Evolutionary conservation across 2,329 filamentous ascomycete species (phyloP).

Genomic region (Cladophialophora bantiana): DNA sequence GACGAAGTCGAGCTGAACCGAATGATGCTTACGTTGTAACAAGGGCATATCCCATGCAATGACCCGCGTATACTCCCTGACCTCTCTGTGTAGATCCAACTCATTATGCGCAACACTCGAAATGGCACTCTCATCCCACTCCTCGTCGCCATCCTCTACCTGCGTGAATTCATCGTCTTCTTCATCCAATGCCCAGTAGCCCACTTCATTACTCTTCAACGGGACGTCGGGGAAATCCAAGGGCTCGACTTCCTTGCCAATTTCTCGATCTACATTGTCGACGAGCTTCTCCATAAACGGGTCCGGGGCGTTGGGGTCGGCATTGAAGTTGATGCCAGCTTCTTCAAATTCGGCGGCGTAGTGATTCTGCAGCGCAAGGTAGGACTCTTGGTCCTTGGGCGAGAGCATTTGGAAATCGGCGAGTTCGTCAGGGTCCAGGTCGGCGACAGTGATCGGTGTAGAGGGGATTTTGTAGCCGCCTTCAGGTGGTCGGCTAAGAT

Average conservation of each 20-base stretch:
- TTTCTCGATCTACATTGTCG: slow-evolving; percentile 43
- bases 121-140: slow-evolving; percentile 78
- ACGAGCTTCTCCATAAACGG: slow-evolving; percentile 43
- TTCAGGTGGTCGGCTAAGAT: slow-evolving; percentile 21
- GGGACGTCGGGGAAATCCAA: slow-evolving; percentile 32
- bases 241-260: slow-evolving; percentile 41
- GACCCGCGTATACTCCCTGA: slow-evolving; percentile 85
- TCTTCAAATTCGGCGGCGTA: slow-evolving; percentile 36
- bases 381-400: slow-evolving; percentile 30
- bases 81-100: slow-evolving; percentile 84
- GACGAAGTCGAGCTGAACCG: background rate
- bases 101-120: slow-evolving; percentile 83
- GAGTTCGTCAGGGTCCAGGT: slow-evolving; percentile 37
- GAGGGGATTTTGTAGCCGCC: slow-evolving; percentile 31
- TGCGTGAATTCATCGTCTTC: slow-evolving; percentile 52
- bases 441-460: slow-evolving; percentile 29
- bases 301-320: slow-evolving; percentile 10
- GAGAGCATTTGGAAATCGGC: slow-evolving; percentile 39
- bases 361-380: slow-evolving; percentile 38
- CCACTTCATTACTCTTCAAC: slow-evolving; percentile 37
- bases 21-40: slow-evolving; percentile 71
- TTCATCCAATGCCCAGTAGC: slow-evolving; percentile 53
- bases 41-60: slow-evolving; percentile 96
- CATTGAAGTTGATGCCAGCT: slow-evolving; percentile 21
- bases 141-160: slow-evolving; percentile 62